Evolutionary conservation across 805 yeast species (phyloP).

Genomic region (Torulaspora maleeae): DNA sequence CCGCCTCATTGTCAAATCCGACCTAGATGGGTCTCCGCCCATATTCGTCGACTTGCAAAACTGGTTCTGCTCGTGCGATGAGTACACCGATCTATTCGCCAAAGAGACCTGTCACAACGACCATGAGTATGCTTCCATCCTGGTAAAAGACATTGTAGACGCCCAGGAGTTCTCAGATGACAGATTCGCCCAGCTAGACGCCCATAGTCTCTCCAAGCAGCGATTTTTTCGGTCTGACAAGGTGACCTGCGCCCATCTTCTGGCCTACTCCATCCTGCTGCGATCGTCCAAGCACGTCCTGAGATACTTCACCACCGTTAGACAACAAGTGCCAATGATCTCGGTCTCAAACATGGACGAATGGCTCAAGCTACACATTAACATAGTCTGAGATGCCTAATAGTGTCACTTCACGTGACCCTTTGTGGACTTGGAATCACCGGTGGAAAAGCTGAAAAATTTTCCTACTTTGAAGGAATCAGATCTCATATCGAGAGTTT

Average conservation of each 20-base stretch:
- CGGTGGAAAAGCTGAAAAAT: background rate
- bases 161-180: conserved; percentile 24
- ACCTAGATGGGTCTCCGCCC: conserved; percentile 18
- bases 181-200: conserved; percentile 28
- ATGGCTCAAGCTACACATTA: conserved; percentile 36
- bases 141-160: conserved; percentile 21
- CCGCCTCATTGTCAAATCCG: conserved; percentile 27
- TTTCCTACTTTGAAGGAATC: background rate
- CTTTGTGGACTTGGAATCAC: background rate
- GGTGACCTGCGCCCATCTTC: conserved; percentile 33
- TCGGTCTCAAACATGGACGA: conserved; percentile 31
- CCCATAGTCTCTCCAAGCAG: conserved; percentile 26
- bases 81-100: conserved; percentile 24
- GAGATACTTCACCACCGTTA: conserved; percentile 21
- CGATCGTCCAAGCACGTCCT: conserved; percentile 20
- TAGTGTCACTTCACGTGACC: background rate
- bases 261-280: conserved; percentile 31
- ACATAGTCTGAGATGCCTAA: conserved; percentile 20
- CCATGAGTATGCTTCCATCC: conserved; percentile 4
- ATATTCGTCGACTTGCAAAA: conserved; percentile 29
- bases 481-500: background rate
- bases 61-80: conserved; percentile 36
- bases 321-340: conserved; percentile 24
- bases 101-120: conserved; percentile 7
- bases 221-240: conserved; percentile 24